Evolutionary conservation across 1,284 basidiomycete genomes (phyloP), one percentile per base, ranked within the genome.

Genomic region (Salmacisia buchloeana): DNA sequence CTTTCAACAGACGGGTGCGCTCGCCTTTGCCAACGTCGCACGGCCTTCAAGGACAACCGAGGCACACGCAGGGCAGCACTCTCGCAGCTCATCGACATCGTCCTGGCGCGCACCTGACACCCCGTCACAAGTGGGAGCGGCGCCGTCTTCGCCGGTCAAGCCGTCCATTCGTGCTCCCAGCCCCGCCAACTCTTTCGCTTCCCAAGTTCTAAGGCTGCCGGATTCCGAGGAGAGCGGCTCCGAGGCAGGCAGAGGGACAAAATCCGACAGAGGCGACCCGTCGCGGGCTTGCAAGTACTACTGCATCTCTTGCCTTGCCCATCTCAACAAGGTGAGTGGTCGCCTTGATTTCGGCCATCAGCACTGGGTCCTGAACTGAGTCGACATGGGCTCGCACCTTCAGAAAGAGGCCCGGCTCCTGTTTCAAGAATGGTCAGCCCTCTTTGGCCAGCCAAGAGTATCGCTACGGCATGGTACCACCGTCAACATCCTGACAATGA

Each of bases 81-180:
- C 49, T 12, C 25, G 49, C 1, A 54, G 49, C 49, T 54, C 49
- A 10, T 54, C 49, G 29, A 33, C 27, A 29, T 54, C 49, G 27
- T 54, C 49, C 15, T 54, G 49, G 49, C 49, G 49, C 27, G 23
- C 39, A n/a, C n/a, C n/a, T n/a, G n/a, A n/a, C n/a, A n/a, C n/a
- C n/a, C n/a, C n/a, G n/a, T n/a, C n/a, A n/a, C n/a, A n/a, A n/a
- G n/a, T n/a, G n/a, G 41, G 12, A 5, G 18, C 23, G 10, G 12
- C 15, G 18, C 41, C 41, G 23, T 43, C 41, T 43, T 43, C 41
- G 7, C 41, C 41, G 29, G 27, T 31, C 9, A 12, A 33, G 27
- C 49, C 31, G 27, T 4, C 25, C 49, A 29, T 15, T 54, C 41
- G 18, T 43, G 18, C 3, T n/a, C 41, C 41, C 41, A 43, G 15